Conservation (phyloP, 495 filamentous ascomycete species). For the Aspergillus taichungensis region DNA sequence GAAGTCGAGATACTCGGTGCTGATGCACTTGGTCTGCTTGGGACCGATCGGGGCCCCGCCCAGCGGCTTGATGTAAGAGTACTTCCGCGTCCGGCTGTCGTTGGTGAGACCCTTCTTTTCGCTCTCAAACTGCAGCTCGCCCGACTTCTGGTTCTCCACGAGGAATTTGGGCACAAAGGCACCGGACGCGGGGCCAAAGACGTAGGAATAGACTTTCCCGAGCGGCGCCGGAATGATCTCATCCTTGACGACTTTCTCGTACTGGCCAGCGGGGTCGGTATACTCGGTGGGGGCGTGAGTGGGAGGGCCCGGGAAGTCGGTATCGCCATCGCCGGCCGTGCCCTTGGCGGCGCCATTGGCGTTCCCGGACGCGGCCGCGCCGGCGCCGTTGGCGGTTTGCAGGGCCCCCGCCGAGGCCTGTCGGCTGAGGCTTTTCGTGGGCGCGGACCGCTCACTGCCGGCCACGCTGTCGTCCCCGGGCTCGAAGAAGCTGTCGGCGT, state of each 20-base stretch:
- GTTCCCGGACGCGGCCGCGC: constrained; percentile 12
- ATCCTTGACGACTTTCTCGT: constrained; percentile 76
- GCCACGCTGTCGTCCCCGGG: constrained; percentile 49
- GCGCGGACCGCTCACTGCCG: constrained; percentile 49
- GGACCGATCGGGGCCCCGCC: constrained; percentile 69
- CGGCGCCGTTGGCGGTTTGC: constrained; percentile 29
- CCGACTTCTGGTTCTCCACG: constrained; percentile 76
- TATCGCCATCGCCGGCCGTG: constrained; percentile 39
- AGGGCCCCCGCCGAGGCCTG: constrained; percentile 56
- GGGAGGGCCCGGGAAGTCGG: constrained; percentile 81
- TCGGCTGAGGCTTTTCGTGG: constrained; percentile 47
- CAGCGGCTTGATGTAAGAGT: constrained; percentile 88
- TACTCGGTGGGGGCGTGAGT: constrained; percentile 80
- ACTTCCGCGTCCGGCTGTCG: constrained; percentile 64
- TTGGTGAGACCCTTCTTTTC: constrained; percentile 67
- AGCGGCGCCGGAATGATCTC: constrained; percentile 81
- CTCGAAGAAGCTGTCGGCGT: constrained; percentile 51
- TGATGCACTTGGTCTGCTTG: constrained; percentile 91
- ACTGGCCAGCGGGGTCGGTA: constrained; percentile 65
- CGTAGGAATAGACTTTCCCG: constrained; percentile 80
- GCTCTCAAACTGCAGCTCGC: constrained; percentile 73
- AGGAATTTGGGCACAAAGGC: constrained; percentile 80
- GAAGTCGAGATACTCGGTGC: constrained; percentile 69
- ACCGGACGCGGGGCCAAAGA: constrained; percentile 74
- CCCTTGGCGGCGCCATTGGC: constrained; percentile 39